A percentile compares a stretch with the other conserved stretches of the same genome.
phyloP scores from a whole-genome alignment of 83 land plant genomes.

The Diphasiastrum complanatum region DNA sequence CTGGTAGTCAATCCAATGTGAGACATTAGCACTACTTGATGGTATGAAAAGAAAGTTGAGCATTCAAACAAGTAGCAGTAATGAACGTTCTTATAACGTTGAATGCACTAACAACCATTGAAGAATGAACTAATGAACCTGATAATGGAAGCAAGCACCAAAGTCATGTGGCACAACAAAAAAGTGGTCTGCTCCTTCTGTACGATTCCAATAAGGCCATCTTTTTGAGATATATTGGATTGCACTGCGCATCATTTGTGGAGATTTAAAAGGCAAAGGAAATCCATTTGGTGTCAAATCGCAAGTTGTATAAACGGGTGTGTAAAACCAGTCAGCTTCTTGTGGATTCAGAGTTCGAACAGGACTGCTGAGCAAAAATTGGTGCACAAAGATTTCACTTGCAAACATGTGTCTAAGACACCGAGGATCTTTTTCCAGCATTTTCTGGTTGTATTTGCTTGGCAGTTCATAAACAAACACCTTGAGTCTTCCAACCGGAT shows the following conservation, averaged over 20 bases:
- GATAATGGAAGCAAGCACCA: conserved; percentile 82
- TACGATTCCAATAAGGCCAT: conserved; percentile 82
- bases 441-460: conserved; percentile 39
- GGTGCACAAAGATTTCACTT: conserved; percentile 72
- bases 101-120: not conserved
- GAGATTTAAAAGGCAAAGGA: conserved; percentile 75
- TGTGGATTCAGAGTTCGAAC: conserved; percentile 77
- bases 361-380: conserved; percentile 61
- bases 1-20: too few species aligned
- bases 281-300: conserved; percentile 79
- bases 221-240: conserved; percentile 51
- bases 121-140: conserved; percentile 23
- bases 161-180: conserved; percentile 78
- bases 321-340: conserved; percentile 79
- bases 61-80: not conserved
- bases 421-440: conserved; percentile 37
- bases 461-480: conserved; percentile 46
- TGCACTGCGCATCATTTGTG: conserved; percentile 79
- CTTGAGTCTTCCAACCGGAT: conserved; percentile 50
- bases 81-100: not conserved
- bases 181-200: conserved; percentile 77
- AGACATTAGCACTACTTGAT: too few species aligned
- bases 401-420: conserved; percentile 88
- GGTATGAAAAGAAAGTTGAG: too few species aligned
- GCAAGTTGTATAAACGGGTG: conserved; percentile 82